Conservation (phyloP, 202 grass and related monocot genomes). For the Brachypodium distachyon region DNA sequence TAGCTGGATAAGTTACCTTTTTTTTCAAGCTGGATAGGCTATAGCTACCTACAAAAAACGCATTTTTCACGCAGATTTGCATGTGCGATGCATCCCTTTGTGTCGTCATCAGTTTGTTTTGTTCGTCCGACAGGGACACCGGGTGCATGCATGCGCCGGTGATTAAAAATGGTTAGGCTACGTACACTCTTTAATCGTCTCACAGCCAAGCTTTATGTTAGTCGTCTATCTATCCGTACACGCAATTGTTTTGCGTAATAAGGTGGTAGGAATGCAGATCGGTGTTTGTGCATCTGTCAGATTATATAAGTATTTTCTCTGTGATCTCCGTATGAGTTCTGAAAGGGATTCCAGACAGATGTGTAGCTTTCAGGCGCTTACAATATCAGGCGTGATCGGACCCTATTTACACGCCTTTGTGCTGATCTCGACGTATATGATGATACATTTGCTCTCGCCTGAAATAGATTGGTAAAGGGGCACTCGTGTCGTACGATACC, state of each 20-base stretch:
- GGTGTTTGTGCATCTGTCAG: not conserved
- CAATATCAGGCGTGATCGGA: not conserved
- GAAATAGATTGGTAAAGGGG: not conserved
- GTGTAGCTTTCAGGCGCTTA: not conserved
- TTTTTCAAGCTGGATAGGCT: too few species aligned
- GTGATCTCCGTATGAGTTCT: not conserved
- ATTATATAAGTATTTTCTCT: not conserved
- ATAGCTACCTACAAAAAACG: not conserved
- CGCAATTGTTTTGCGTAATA: not conserved
- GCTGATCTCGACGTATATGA: not conserved
- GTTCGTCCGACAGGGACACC: not conserved
- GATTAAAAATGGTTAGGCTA: slow-evolving; percentile 2
- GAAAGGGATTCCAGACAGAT: slow-evolving; percentile 10
- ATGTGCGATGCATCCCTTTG: not conserved
- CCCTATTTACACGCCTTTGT: not conserved
- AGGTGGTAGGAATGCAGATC: not conserved
- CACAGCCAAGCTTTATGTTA: not conserved
- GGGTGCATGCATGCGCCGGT: not conserved
- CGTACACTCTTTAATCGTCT: not conserved
- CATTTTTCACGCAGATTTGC: slow-evolving; percentile 7
- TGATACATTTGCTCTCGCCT: not conserved
- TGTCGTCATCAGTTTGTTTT: not conserved
- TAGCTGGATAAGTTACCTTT: not conserved
- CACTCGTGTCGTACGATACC: not conserved
- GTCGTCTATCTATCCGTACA: not conserved